phyloP scores from a whole-genome alignment of 2,329 filamentous ascomycete genomes.

The Harringtonia lauricola region DNA sequence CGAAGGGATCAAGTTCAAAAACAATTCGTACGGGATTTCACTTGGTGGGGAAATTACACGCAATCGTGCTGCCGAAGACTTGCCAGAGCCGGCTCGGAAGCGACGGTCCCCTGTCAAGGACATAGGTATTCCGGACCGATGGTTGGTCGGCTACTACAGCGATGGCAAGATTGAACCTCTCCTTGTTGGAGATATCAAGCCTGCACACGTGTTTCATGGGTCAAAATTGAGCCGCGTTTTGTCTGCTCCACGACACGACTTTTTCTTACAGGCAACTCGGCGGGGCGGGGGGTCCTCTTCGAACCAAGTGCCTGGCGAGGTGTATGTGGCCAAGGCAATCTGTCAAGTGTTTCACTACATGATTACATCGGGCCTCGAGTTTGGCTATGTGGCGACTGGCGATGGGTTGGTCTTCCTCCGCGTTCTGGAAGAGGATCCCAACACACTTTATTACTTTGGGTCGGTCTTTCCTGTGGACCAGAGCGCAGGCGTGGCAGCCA shows the following conservation, averaged over 20 bases:
- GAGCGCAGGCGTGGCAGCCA: not conserved
- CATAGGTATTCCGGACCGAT: conserved; percentile 2
- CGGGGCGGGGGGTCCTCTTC: not conserved
- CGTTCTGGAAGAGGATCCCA: not conserved
- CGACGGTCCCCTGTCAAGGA: not conserved
- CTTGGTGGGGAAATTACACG: not conserved
- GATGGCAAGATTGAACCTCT: not conserved
- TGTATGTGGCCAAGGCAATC: conserved; percentile 2
- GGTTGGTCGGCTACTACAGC: not conserved
- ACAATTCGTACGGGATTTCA: not conserved
- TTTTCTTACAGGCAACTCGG: conserved; percentile 1
- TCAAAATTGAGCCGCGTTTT: not conserved
- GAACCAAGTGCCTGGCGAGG: not conserved
- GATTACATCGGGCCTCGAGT: conserved; percentile 6
- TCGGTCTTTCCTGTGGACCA: too few relatives aligned
- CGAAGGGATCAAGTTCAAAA: not conserved
- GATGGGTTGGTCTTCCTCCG: conserved; percentile 6
- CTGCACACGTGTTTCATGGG: not conserved
- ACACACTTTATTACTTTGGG: not conserved
- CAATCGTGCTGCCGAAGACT: too few relatives aligned
- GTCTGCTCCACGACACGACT: conserved; percentile 3
- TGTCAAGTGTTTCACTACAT: conserved; percentile 8
- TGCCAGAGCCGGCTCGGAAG: not conserved
- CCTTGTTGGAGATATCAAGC: conserved; percentile 6
- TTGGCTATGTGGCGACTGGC: conserved; percentile 6